phyloP scores from a whole-genome alignment of 2,329 filamentous ascomycete genomes.

The Westerdykella aurantiaca region DNA sequence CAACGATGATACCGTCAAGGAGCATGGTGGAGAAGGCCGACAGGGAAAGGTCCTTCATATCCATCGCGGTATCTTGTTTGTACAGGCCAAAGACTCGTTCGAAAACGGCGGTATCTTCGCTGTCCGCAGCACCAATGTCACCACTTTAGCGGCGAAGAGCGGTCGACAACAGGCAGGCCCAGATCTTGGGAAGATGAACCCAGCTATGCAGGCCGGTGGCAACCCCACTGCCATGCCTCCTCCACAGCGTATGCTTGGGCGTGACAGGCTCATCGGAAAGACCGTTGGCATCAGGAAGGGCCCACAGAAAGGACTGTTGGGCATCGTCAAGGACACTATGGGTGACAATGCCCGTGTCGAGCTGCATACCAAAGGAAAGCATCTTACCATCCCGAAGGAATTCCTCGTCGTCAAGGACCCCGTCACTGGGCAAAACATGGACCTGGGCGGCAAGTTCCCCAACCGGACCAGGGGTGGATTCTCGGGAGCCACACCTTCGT shows the following conservation, averaged over 20 bases:
- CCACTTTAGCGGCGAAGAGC: slow-evolving; percentile 89
- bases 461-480: slow-evolving; percentile 40
- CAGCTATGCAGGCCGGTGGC: slow-evolving; percentile 60
- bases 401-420: slow-evolving; percentile 78
- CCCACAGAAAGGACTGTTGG: slow-evolving; percentile 84
- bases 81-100: slow-evolving; percentile 74
- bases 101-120: slow-evolving; percentile 92
- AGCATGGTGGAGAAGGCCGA: slow-evolving; percentile 77
- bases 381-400: slow-evolving; percentile 75
- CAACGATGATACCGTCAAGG: slow-evolving; percentile 85
- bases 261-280: slow-evolving; percentile 82
- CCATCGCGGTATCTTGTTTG: slow-evolving; percentile 84
- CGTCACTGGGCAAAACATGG: slow-evolving; percentile 70
- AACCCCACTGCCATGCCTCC: slow-evolving; percentile 49
- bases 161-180: slow-evolving; percentile 70
- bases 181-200: slow-evolving; percentile 88
- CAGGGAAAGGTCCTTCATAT: slow-evolving; percentile 90
- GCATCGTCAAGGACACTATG: slow-evolving; percentile 92
- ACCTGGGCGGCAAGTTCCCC: slow-evolving; percentile 49
- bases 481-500: slow-evolving; percentile 27
- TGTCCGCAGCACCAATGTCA: slow-evolving; percentile 75
- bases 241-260: slow-evolving; percentile 67
- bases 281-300: slow-evolving; percentile 85
- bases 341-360: slow-evolving; percentile 83
- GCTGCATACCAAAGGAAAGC: slow-evolving; percentile 89